phyloP scores from a whole-genome alignment of 257 asterid species.

The Fraxinus excelsior region DNA sequence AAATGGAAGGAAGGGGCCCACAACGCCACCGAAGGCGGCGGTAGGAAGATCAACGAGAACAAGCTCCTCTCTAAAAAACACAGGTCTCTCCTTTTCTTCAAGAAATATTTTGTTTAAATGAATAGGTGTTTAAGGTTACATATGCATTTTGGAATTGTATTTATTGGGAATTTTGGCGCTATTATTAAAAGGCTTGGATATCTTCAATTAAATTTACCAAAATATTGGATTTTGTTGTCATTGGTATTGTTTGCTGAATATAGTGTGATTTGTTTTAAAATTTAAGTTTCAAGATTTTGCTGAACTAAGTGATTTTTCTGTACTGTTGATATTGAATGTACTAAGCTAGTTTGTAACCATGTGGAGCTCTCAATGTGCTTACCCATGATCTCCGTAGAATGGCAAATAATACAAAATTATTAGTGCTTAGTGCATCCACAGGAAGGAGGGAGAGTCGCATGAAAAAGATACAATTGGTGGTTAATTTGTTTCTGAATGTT shows the following conservation, averaged over 20 bases:
- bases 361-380: not conserved
- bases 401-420: not conserved
- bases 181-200: not conserved
- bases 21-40: constrained; percentile 91
- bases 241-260: not conserved
- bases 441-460: not conserved
- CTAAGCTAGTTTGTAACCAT: not conserved
- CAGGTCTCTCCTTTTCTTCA: constrained; percentile 43
- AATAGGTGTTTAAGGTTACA: not conserved
- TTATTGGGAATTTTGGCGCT: not conserved
- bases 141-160: not conserved
- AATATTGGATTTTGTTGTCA: not conserved
- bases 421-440: not conserved
- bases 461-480: not conserved
- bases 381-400: not conserved
- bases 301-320: not conserved
- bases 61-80: constrained; percentile 90
- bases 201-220: not conserved
- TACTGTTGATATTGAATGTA: not conserved
- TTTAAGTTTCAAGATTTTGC: not conserved
- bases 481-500: not conserved
- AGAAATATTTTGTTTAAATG: not conserved
- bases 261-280: not conserved
- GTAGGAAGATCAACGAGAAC: constrained; percentile 98
- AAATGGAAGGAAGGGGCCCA: constrained; percentile 96